These are phyloP conservation scores for Podila epicladia DNA, from an alignment of 192 early-diverging fungal species.

Conservation along the genomic window DNA sequence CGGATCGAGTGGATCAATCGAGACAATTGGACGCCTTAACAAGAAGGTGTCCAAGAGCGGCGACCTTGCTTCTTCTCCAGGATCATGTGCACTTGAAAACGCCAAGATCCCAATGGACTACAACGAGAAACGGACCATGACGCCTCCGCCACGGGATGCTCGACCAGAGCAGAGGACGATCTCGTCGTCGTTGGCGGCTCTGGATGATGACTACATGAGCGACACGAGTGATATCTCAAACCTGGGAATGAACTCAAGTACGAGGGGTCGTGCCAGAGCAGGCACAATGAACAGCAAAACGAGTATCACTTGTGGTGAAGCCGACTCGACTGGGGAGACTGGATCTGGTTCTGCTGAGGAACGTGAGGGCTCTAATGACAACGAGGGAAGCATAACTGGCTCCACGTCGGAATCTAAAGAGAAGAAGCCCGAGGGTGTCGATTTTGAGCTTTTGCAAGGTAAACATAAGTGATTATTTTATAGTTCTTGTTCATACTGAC, in stretches of 20 bases:
- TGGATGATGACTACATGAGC: conserved; percentile 51
- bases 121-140: conserved; percentile 39
- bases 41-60: neutral
- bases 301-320: neutral
- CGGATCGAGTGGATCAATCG: neutral
- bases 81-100: neutral
- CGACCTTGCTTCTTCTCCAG: neutral
- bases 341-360: conserved; percentile 9
- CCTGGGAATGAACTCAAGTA: conserved; percentile 28
- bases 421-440: conserved; percentile 80
- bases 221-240: conserved; percentile 50
- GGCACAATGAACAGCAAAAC: neutral
- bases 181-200: conserved; percentile 9
- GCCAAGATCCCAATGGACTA: conserved; percentile 31
- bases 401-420: conserved; percentile 60
- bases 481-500: neutral
- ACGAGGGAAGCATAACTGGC: conserved; percentile 4
- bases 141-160: conserved; percentile 11
- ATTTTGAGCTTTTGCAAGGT: conserved; percentile 80
- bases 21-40: neutral
- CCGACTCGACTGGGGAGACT: neutral
- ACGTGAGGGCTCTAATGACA: conserved; percentile 22
- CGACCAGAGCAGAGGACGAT: conserved; percentile 16
- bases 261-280: neutral
- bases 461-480: conserved; percentile 10